Evolutionary conservation across 2,329 filamentous ascomycete genomes (phyloP).

Genomic region (Penicillium sp.): DNA sequence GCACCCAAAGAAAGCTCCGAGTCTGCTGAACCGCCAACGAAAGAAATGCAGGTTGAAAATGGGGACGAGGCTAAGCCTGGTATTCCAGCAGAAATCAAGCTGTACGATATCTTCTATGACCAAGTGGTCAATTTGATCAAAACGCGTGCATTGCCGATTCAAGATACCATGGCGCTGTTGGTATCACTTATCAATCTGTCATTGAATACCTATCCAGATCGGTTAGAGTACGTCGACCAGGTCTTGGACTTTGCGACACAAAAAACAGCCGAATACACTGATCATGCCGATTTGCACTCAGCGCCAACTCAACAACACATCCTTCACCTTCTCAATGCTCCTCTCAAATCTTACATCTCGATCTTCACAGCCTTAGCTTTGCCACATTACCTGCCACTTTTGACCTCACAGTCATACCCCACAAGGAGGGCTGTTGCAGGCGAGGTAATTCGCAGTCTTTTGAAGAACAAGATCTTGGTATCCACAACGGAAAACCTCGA

Average conservation of each 20-base stretch:
- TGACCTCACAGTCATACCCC: constrained; percentile 88
- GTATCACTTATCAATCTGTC: constrained; percentile 94
- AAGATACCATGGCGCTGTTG: constrained; percentile 88
- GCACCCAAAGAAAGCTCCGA: constrained; percentile 27
- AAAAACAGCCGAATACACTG: constrained; percentile 84
- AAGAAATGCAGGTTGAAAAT: constrained; percentile 34
- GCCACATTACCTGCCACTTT: constrained; percentile 85
- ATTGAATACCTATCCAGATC: constrained; percentile 90
- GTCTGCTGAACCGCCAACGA: constrained; percentile 26
- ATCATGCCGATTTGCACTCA: constrained; percentile 93
- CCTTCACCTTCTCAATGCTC: constrained; percentile 83
- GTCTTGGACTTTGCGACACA: constrained; percentile 82
- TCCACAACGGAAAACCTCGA: constrained; percentile 76
- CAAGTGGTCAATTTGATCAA: constrained; percentile 93
- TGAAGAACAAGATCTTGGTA: constrained; percentile 78
- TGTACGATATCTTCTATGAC: constrained; percentile 96
- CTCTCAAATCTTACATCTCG: constrained; percentile 83
- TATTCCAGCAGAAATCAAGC: constrained; percentile 65
- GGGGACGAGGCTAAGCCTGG: constrained; percentile 38
- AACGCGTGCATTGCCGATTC: constrained; percentile 84
- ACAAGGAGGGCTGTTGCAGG: constrained; percentile 88
- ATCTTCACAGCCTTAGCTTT: constrained; percentile 95
- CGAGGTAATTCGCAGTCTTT: constrained; percentile 77
- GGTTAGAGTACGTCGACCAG: constrained; percentile 92
- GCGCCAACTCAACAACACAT: constrained; percentile 83